phyloP scores from a whole-genome alignment of 164 flowering plant genomes.

The Cinnamomum chago region DNA sequence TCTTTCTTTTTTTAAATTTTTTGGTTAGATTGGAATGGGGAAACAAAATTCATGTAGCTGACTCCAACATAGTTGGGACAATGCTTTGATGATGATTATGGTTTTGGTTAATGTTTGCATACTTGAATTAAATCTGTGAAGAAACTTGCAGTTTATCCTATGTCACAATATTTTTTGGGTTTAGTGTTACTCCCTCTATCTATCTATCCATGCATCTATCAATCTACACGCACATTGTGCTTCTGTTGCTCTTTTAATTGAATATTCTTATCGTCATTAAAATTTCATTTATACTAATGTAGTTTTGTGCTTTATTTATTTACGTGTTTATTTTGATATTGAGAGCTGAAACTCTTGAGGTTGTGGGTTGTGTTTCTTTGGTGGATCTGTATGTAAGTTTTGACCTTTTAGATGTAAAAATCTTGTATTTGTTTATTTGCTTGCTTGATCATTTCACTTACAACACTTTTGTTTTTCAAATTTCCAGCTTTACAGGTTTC shows the following conservation, averaged over 20 bases:
- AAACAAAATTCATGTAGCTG: neutral
- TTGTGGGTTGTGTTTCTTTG: neutral
- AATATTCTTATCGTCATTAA: too few species aligned
- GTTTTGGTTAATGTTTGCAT: neutral
- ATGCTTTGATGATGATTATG: neutral
- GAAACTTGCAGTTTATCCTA: neutral
- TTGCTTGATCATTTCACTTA: neutral
- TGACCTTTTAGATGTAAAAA: neutral
- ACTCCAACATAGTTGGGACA: too few species aligned
- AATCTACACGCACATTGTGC: neutral
- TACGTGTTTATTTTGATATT: too few species aligned
- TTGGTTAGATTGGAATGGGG: neutral
- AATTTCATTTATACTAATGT: neutral
- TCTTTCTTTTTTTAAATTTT: too few species aligned
- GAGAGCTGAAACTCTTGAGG: neutral
- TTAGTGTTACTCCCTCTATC: neutral
- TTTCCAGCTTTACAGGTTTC: conserved; percentile 24
- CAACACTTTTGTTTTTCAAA: neutral
- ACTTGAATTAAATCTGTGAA: too few species aligned
- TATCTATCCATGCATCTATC: too few species aligned
- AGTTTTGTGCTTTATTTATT: too few species aligned
- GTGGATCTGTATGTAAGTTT: neutral
- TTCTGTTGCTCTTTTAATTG: neutral
- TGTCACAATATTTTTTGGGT: too few species aligned
- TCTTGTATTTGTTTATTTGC: neutral